Percentiles rank a stretch among this genome's conserved stretches.
phyloP scores from a whole-genome alignment of 768 basidiomycete genomes.

The Lepiota venenata region DNA sequence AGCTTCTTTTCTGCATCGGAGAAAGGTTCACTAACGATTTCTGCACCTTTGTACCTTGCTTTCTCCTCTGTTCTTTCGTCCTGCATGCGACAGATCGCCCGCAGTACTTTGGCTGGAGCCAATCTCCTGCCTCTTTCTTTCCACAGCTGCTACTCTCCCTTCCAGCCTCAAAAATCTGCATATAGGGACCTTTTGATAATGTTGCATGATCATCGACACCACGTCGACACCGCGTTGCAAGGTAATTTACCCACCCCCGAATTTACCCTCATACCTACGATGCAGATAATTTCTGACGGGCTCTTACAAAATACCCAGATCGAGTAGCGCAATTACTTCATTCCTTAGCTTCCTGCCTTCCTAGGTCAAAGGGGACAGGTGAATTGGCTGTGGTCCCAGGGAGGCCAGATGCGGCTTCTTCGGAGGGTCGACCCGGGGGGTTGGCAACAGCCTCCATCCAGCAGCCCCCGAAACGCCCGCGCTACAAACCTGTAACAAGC shows the following conservation, averaged over 20 bases:
- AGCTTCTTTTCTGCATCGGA: neutral
- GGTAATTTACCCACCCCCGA: constrained; percentile 23
- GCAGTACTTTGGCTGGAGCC: constrained; percentile 39
- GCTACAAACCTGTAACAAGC: neutral
- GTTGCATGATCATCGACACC: constrained; percentile 31
- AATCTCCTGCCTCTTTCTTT: constrained; percentile 44
- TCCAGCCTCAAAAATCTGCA: constrained; percentile 39
- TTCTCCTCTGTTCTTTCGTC: constrained; percentile 11
- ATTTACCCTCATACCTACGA: neutral
- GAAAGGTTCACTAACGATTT: neutral
- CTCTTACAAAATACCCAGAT: constrained; percentile 17
- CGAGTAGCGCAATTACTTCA: constrained; percentile 31
- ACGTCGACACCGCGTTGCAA: constrained; percentile 28
- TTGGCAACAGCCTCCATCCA: constrained; percentile 5
- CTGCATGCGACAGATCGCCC: constrained; percentile 35
- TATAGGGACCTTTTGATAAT: constrained; percentile 48
- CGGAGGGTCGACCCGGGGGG: constrained; percentile 1
- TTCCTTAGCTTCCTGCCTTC: constrained; percentile 30
- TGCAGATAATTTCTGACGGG: constrained; percentile 4
- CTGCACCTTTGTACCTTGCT: neutral
- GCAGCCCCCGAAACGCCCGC: constrained; percentile 2
- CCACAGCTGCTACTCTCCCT: constrained; percentile 37
- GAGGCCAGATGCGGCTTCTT: constrained; percentile 6
- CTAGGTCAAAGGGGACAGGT: constrained; percentile 17
- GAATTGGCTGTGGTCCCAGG: neutral